Percentiles rank a stretch among this genome's conserved stretches.
phyloP scores from a whole-genome alignment of 305 asterid genomes.

The Petunia hybrid region DNA sequence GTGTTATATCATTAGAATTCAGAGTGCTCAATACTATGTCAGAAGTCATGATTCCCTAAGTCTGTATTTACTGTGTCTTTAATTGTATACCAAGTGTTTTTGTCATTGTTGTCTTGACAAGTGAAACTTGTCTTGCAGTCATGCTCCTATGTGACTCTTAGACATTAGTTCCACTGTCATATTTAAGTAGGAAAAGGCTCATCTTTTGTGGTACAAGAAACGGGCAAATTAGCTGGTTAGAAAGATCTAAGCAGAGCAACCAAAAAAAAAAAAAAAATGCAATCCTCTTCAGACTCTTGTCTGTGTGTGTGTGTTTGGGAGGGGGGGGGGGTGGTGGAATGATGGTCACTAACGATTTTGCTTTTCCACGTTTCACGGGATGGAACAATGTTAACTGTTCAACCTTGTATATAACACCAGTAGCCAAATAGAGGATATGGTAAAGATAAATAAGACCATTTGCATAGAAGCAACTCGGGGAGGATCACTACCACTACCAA shows the following conservation, averaged over 20 bases:
- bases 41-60: background rate
- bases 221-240: background rate
- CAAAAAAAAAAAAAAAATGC: background rate
- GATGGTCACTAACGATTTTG: background rate
- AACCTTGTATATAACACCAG: slow-evolving; percentile 1
- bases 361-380: background rate
- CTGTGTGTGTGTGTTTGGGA: too few species aligned
- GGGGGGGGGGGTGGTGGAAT: background rate
- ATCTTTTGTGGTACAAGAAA: background rate
- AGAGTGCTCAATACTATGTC: background rate
- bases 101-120: background rate
- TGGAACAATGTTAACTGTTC: background rate
- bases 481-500: background rate
- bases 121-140: background rate
- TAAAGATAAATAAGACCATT: background rate
- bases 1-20: background rate
- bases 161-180: background rate
- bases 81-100: background rate
- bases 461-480: background rate
- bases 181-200: background rate
- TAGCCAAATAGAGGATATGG: background rate
- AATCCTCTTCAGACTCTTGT: background rate
- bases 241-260: background rate
- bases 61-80: background rate
- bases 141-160: background rate